Evolutionary conservation across 768 basidiomycete species (phyloP), one percentile per base, ranked within the genome.

Genomic region (Pleurotus platypus): DNA sequence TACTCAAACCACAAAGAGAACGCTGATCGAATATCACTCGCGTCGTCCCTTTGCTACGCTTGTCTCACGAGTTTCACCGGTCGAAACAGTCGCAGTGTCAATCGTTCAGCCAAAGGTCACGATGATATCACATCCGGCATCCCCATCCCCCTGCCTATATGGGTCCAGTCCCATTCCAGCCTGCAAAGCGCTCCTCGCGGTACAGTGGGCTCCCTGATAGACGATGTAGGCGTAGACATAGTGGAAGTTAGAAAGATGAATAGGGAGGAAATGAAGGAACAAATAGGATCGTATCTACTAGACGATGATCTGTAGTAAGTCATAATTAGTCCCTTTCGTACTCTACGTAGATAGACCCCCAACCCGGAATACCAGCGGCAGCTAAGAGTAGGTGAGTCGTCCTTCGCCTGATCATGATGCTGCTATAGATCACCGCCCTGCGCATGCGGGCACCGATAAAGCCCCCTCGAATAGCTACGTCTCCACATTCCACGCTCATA

Each of bases 21-120:
- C 53, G 66, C 49, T 63, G 67, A 11, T 1, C 57, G 55, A 7
- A 20, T 40, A 15, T 72, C 71, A 1, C 69, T 84, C 18, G 67
- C 73, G 6, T 65, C 70, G 0, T 61, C 66, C n/a, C 71, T 88
- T 22, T 88, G 86, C 63, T 88, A 88, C 63, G 75, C 82, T 16
- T 88, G 86, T 62, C 79, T 81, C 56, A 82, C 84, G 2, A 81
- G 76, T 5, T 67, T 86, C 16, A 86, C 82, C 0, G 85, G 86
- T 65, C 75, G 75, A 56, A 79, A 80, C 59, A 80, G 75, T 61
- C 78, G 82, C 5, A 70, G 72, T 1, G 64, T 67, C 5, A 70
- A 65, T 22, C 35, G 46, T n/a, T 55, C 58, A 56, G n/a, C 48
- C n/a, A 58, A 55, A 4, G 59, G 58, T 1, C 62, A 47, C 20